Percentiles rank a stretch among this genome's conserved stretches.
phyloP scores from a whole-genome alignment of 768 basidiomycete genomes.

The Amanita thiersii region DNA sequence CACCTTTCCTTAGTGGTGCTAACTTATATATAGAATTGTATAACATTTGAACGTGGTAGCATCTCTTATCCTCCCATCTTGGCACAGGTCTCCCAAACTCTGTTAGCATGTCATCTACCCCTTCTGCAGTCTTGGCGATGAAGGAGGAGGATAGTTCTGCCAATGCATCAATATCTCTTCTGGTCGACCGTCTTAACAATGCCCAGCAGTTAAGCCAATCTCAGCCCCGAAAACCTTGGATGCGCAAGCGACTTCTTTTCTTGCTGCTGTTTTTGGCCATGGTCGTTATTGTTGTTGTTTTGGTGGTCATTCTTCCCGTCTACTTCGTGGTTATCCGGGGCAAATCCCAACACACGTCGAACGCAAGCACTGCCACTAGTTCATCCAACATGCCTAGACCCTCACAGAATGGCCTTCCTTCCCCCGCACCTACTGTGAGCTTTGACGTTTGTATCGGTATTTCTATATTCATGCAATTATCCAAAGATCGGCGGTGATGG shows the following conservation, averaged over 20 bases:
- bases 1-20: no score
- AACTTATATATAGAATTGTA: no score
- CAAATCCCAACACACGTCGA: constrained; percentile 15
- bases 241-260: background rate
- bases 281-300: constrained; percentile 16
- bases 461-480: background rate
- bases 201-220: no score
- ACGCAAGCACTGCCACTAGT: constrained; percentile 2
- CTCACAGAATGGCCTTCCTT: no score
- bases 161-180: no score
- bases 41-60: no score
- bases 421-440: background rate
- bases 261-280: constrained; percentile 2
- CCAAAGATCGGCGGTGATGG: constrained; percentile 53
- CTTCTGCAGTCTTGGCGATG: no score
- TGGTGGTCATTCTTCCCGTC: constrained; percentile 24
- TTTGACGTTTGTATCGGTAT: background rate
- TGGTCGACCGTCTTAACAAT: no score
- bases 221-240: background rate
- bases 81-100: no score
- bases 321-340: constrained; percentile 25
- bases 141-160: no score
- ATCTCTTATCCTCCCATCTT: no score
- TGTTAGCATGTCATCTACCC: no score
- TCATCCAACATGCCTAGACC: constrained; percentile 6